Evolutionary conservation across 2,329 filamentous ascomycete genomes (phyloP).

Genomic region (Parafenestella ontariensis): DNA sequence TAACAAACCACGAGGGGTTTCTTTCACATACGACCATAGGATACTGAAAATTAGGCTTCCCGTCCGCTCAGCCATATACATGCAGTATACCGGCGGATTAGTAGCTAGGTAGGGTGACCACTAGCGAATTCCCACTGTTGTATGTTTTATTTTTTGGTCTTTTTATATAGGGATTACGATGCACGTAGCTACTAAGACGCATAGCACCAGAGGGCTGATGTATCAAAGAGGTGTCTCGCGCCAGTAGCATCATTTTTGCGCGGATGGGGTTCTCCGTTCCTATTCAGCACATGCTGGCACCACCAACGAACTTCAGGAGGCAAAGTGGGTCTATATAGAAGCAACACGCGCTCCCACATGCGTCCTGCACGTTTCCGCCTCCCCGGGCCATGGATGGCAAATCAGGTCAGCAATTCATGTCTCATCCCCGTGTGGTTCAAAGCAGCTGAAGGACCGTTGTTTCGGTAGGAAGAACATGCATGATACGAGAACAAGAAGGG

Average conservation of each 20-base stretch:
- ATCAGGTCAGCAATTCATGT: neutral
- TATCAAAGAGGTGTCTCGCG: neutral
- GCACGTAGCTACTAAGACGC: no score
- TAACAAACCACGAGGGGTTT: no score
- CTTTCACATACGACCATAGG: no score
- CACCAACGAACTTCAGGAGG: neutral
- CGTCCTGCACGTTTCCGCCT: neutral
- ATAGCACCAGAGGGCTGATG: no score
- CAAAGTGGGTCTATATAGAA: no score
- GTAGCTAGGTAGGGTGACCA: no score
- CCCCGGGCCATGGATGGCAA: neutral
- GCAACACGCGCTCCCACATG: neutral
- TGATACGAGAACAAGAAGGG: conserved; percentile 1
- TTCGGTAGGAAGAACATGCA: neutral
- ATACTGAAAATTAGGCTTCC: no score
- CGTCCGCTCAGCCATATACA: no score
- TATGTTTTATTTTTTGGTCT: no score
- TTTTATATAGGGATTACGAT: no score
- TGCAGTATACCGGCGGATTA: no score
- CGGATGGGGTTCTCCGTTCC: neutral
- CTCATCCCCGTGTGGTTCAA: neutral
- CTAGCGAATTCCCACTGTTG: no score
- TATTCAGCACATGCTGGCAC: neutral
- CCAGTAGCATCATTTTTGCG: neutral
- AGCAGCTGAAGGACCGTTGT: neutral